phyloP scores from a whole-genome alignment of 1,139 yeast species.

The Scheffersomyces titani region DNA sequence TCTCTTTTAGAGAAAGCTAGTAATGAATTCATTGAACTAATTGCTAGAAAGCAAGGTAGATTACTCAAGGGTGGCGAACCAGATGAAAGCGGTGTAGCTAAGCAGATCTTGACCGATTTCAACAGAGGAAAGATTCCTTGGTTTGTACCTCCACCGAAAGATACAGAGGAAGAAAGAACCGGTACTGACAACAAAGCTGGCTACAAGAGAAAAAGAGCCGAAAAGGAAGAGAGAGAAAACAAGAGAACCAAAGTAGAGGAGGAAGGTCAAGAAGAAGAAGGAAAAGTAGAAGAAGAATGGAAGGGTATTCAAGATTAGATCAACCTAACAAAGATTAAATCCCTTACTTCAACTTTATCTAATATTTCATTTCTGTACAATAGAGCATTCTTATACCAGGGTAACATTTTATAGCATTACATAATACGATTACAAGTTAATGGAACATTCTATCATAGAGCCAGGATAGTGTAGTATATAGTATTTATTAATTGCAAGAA shows the following conservation, averaged over 20 bases:
- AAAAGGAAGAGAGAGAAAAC: constrained; percentile 32
- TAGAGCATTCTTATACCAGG: neutral
- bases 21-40: constrained; percentile 79
- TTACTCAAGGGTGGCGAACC: constrained; percentile 97
- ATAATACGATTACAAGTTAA: neutral
- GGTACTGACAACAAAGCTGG: constrained; percentile 59
- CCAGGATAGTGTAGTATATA: neutral
- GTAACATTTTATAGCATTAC: neutral
- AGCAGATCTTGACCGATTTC: constrained; percentile 87
- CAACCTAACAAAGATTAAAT: neutral
- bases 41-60: constrained; percentile 92
- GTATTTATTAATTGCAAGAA: neutral
- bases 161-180: constrained; percentile 50
- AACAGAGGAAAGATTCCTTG: constrained; percentile 97
- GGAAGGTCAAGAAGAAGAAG: constrained; percentile 32
- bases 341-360: neutral
- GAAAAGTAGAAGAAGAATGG: constrained; percentile 21
- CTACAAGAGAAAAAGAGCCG: constrained; percentile 53
- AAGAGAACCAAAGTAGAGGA: constrained; percentile 20
- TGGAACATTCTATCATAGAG: neutral
- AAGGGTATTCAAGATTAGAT: neutral
- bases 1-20: constrained; percentile 52
- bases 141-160: constrained; percentile 93
- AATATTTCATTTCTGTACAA: constrained; percentile 1
- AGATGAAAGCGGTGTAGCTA: constrained; percentile 91